Base-by-base conservation (phyloP, 2,329 filamentous ascomycete genomes). In the Xylariaceae sp. region DNA sequence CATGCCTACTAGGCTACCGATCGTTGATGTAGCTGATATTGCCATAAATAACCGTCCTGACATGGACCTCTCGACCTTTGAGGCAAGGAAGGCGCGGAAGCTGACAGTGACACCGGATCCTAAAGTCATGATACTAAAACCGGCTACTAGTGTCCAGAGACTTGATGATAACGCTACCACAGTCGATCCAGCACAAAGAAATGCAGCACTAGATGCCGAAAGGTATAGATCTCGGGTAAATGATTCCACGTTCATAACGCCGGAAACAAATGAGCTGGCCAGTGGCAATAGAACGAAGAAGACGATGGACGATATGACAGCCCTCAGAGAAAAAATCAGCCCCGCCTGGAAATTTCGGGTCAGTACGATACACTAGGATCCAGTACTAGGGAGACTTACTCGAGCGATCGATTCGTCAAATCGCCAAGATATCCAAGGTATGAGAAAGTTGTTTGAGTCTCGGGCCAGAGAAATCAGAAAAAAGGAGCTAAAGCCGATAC, bases 401-500 rank as follows among this genome's bases (percentile, higher is more conserved):
- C 26, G 23, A 21, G 55, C 43, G 49, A 58, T 58, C 6, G 55
- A 49, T 28, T 53, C 55, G 23, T 58, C 29, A n/a, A 58, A 58
- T 16, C 55, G 43, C 55, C 55, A 58, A 6, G 55, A 53, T 53
- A 58, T 53, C 55, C 55, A 58, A 21, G 55, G 48, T 31, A 58
- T 58, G 1, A 58, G 39, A n/a, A 58, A 58, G 23, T 58, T 58
- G 19, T 53, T 58, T 6, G 55, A 43, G 17, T 53, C 55, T 19
- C 49, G 43, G 21, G 55, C 55, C n/a, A 58, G 37, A 17, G 48
- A 58, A 23, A 58, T 11, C 0, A 58, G 43, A n/a, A 58, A 58
- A 36, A 58, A 53, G 0, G 54, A 58, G 9, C 55, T 43, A 9
- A 58, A 58, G 6, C 36, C 28, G 3, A 58, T 44, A 11, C 12